Base-by-base conservation (phyloP, 2,329 filamentous ascomycete genomes). In the Venturia aucupariae region DNA sequence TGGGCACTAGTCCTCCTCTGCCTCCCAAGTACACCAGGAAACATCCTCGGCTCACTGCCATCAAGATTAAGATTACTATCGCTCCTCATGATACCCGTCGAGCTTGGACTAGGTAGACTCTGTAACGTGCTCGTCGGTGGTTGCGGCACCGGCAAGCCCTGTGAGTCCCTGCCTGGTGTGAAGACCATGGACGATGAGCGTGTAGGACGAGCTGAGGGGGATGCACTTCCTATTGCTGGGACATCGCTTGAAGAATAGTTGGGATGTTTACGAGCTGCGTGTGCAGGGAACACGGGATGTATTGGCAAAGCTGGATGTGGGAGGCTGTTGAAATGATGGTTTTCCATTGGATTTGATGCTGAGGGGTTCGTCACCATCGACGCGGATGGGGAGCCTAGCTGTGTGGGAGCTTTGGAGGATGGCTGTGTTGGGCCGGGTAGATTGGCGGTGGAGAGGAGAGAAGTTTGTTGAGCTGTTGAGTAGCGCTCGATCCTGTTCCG, bases 1-100 rank as follows among this genome's bases (percentile, higher is more conserved):
- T 65, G 64, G 2, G 48, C 38, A 30, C 64, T 62, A 27, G 59
- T 63, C 32, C 32, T 48, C 38, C 64, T 38, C 10, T 62, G 60
- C 22, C 64, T 39, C 7, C 55, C 64, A n/a, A 91, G 81, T 39
- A 92, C 82, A 0, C 89, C 89, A 0, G 89, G 89, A 68, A 90
- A 89, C 67, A 90, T 85, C 67, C 81, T 82, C 13, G 88, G 89
- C 72, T 90, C 88, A 60, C 78, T 81, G 3, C 81, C 84, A 35
- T 75, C 74, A 32, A 79, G 67, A 7, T 54, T 44, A n/a, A 15
- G 80, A 41, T 39, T 63, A 15, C 24, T 24, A 6, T 62, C 64
- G 5, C 35, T 41, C 15, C 59, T 32, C 42, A n/a, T 11, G 10
- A 62, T 41, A 19, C 32, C 22, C 27, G 19, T 22, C 4, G 41